Evolutionary conservation across 2,329 filamentous ascomycete species (phyloP), one percentile per base, ranked within the genome.

Genomic region (Orbilia javanica): DNA sequence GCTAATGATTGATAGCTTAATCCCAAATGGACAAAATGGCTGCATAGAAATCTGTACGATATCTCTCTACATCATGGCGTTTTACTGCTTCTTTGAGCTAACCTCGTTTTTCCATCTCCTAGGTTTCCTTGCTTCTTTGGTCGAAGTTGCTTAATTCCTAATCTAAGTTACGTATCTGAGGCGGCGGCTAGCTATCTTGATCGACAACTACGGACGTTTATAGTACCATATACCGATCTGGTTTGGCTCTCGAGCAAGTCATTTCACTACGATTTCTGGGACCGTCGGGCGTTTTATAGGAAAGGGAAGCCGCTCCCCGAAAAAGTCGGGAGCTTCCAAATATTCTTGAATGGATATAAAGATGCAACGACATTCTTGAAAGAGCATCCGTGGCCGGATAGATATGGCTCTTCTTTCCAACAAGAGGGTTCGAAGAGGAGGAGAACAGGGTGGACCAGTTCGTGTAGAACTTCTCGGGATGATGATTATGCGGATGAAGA

Each of bases 1-100:
- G 20, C 70, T 74, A 34, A 66, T 29, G 7, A 39, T 15, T 50
- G 36, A 75, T 55, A 82, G 81, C 72, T 82, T 29, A 99, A 99
- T 83, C 96, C 96, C 4, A 99, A 99, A 84, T 98, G 95, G 95
- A 98, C 96, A 81, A 99, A 99, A 85, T 99, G 96, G 96, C 94
- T 99, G 86, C 96, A 99, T 84, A 89, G 96, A 80, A 99, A 99
- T 84, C 84, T 99, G 80, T 82, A 70, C 36, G 80, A 76, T 27
- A 50, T 62, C 15, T 8, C 11, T 66, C 64, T 11, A 39, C 11
- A 15, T 39, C 13, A 25, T 15, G 20, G 8, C 31, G 15, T 22
- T 25, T 25, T 5, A 1, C 11, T 10, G 48, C 1, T 1, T 29
- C n/a, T 4, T 42, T n/a, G 20, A 64, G 44, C 73, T 71, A 25